Conservation (phyloP, 257 asterid genomes). For the Lithospermum erythrorhizon region DNA sequence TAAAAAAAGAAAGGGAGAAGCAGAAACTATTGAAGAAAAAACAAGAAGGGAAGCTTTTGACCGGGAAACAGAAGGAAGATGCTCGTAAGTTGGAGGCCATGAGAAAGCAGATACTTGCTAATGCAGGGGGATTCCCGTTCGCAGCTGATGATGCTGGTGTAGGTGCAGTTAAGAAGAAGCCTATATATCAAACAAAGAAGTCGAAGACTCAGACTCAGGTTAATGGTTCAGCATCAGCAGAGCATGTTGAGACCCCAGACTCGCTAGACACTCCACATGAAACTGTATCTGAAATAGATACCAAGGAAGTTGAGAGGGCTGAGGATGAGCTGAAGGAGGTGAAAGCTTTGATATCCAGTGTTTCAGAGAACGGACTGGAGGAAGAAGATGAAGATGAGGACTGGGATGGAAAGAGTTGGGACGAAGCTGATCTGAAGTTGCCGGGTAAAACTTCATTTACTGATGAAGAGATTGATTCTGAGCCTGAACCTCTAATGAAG, state of each 20-base stretch:
- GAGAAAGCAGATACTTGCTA: constrained; percentile 77
- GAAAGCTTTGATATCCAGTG: constrained; percentile 30
- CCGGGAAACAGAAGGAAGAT: constrained; percentile 84
- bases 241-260: constrained; percentile 31
- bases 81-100: constrained; percentile 79
- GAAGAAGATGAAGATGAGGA: constrained; percentile 61
- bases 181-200: constrained; percentile 64
- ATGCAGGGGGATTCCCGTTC: constrained; percentile 36
- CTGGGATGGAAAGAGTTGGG: constrained; percentile 99
- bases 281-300: constrained; percentile 24
- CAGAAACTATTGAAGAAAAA: constrained; percentile 73
- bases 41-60: constrained; percentile 69
- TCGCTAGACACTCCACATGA: constrained; percentile 33
- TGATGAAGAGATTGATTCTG: constrained; percentile 74
- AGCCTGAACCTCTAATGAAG: constrained; percentile 44
- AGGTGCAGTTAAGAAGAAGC: constrained; percentile 45
- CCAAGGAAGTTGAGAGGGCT: constrained; percentile 24
- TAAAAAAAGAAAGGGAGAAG: constrained; percentile 80
- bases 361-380: constrained; percentile 52
- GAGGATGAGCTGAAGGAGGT: constrained; percentile 16
- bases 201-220: constrained; percentile 57
- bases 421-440: constrained; percentile 71
- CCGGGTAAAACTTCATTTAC: constrained; percentile 74
- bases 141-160: constrained; percentile 39
- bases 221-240: constrained; percentile 46